Base-by-base conservation (phyloP, 108 stramenopile species). In the Stephanodiscus triporus region DNA sequence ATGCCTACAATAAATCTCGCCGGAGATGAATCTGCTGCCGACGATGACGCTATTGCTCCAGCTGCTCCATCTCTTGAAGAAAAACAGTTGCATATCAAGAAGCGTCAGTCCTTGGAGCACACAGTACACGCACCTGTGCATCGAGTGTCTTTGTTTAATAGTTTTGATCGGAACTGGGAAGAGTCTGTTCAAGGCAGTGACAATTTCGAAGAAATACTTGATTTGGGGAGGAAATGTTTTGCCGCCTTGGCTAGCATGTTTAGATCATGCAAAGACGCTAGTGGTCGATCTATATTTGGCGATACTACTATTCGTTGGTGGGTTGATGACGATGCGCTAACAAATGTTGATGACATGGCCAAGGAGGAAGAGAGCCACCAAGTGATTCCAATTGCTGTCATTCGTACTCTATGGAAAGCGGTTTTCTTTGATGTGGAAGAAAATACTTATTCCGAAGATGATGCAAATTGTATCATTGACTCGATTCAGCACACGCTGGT, bases 101-200 rank as follows among this genome's bases (percentile, higher is more conserved):
- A 54, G 23, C 23, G 5, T 3, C 26, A 11, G 53, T 54, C 53
- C 20, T 23, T 26, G 19, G 53, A 26, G 26, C 53, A 54, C n/a
- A n/a, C 48, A 6, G n/a, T 16, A 14, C 24, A 54, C 26, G 66
- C 27, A 30, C 36, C 60, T 5, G 22, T 40, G 26, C 66, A 68
- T 27, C 61, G 50, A 24, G 47, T 63, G n/a, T 51, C 79, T 3
- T 71, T 80, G 50, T 80, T 80, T 70, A 69, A 76, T 34, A 80
- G 75, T 53, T 76, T 80, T 57, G 79, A 80, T 70, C 59, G 79
- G n/a, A 70, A 80, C 54, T 75, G 73, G 74, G 50, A 43, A 2
- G 70, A 72, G 59, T 40, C 66, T 37, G 38, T 70, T 3, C 42
- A 76, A 26, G 48, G 66, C 10, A 23, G 60, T 38, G 60, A 19